Conservation (phyloP, 805 yeast genomes). For the Candida patagonica region DNA sequence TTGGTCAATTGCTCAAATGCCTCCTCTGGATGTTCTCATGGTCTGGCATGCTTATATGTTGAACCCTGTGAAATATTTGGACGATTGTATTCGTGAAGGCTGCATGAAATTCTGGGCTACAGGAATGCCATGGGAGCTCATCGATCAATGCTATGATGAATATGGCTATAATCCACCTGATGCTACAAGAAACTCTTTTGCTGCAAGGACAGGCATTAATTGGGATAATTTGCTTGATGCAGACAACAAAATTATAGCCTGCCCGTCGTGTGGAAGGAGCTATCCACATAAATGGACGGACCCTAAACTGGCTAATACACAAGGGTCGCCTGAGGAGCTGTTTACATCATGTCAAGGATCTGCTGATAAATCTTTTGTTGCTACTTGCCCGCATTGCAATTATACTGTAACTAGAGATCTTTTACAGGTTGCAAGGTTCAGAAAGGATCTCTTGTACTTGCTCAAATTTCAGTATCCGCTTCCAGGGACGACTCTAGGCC, state of each 20-base stretch:
- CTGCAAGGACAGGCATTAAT: background rate
- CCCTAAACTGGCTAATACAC: background rate
- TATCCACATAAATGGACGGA: background rate
- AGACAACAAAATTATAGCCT: background rate
- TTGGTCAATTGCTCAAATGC: constrained; percentile 6
- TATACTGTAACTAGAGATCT: background rate
- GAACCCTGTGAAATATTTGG: constrained; percentile 17
- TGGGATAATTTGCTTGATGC: constrained; percentile 9
- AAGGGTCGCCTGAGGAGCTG: too few relatives aligned
- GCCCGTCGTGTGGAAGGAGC: constrained; percentile 8
- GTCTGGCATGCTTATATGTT: constrained; percentile 20
- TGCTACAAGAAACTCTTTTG: background rate
- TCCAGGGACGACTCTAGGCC: constrained; percentile 7
- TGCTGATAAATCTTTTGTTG: constrained; percentile 3
- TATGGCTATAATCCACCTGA: background rate
- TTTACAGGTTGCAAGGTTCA: constrained; percentile 4
- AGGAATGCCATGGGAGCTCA: constrained; percentile 8
- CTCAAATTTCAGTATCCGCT: background rate
- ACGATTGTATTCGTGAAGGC: constrained; percentile 13
- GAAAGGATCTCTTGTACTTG: constrained; percentile 3
- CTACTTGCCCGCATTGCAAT: constrained; percentile 5
- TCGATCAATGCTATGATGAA: constrained; percentile 1
- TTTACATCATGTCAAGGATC: constrained; percentile 2
- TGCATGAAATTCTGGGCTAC: constrained; percentile 1
- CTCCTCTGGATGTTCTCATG: constrained; percentile 20